Conservation (phyloP, 768 basidiomycete species). For the Suillus subluteus region DNA sequence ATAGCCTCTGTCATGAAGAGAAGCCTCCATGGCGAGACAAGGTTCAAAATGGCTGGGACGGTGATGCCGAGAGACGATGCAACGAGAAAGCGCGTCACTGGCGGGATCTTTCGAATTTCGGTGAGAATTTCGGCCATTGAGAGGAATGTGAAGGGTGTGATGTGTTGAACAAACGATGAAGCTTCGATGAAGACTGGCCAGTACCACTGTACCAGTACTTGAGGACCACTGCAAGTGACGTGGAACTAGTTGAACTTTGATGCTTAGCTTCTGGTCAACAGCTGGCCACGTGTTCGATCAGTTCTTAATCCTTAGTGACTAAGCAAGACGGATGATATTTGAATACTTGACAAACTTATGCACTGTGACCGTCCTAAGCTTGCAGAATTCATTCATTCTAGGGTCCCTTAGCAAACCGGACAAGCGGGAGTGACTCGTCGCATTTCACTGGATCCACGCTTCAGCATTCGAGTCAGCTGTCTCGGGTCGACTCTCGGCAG, state of each 20-base stretch:
- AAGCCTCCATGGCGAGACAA: constrained; percentile 56
- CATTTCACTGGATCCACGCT: background rate
- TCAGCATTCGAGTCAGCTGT: background rate
- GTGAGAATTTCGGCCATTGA: constrained; percentile 53
- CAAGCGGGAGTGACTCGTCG: background rate
- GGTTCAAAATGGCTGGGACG: constrained; percentile 53
- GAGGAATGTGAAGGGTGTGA: background rate
- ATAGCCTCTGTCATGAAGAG: constrained; percentile 55
- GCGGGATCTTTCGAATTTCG: constrained; percentile 81
- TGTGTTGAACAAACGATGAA: background rate
- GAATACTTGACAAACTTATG: too few relatives aligned
- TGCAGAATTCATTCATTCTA: background rate
- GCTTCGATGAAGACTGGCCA: background rate
- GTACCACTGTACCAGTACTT: background rate
- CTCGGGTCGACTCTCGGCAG: background rate
- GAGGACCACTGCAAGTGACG: background rate
- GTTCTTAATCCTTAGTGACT: background rate
- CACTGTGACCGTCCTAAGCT: too few relatives aligned
- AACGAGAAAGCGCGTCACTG: constrained; percentile 75
- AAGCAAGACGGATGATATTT: background rate
- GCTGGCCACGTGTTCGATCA: background rate
- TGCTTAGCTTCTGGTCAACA: background rate
- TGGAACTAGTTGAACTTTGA: background rate
- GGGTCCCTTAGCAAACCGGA: background rate
- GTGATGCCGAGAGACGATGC: constrained; percentile 65